Conservation (phyloP, 2,329 filamentous ascomycete genomes). For the Didymella sp. region DNA sequence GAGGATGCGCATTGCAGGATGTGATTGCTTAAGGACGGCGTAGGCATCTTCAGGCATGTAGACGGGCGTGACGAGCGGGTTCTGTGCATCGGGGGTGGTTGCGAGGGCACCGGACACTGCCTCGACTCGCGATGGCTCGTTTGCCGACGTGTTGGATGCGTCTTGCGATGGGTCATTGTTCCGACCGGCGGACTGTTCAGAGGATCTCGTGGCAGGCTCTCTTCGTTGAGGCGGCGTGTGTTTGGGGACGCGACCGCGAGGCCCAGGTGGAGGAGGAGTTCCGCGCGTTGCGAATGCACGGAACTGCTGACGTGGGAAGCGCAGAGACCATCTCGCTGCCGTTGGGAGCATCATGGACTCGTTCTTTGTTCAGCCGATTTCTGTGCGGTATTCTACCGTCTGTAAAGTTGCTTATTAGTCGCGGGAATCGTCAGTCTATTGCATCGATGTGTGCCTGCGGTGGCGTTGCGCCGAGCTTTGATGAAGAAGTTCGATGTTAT, state of each 20-base stretch:
- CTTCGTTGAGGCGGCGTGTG: constrained; percentile 23
- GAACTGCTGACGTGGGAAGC: constrained; percentile 35
- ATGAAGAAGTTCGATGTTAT: constrained; percentile 8
- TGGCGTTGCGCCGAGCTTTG: not conserved
- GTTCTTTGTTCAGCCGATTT: not conserved
- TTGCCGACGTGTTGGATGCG: constrained; percentile 2
- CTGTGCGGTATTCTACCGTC: not conserved
- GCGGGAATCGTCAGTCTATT: not conserved
- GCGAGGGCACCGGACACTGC: constrained; percentile 56
- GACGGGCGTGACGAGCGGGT: constrained; percentile 65
- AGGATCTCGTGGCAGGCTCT: constrained; percentile 20
- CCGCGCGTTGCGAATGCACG: constrained; percentile 35
- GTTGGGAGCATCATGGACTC: constrained; percentile 29
- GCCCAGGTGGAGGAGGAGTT: constrained; percentile 28
- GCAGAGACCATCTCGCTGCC: constrained; percentile 36
- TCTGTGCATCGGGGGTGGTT: constrained; percentile 50
- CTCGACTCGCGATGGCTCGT: constrained; percentile 46
- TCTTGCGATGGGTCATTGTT: constrained; percentile 26
- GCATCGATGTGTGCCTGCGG: not conserved
- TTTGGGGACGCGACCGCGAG: constrained; percentile 35
- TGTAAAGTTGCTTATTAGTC: not conserved
- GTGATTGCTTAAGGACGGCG: constrained; percentile 63
- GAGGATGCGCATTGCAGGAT: constrained; percentile 65
- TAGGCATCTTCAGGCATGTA: constrained; percentile 67
- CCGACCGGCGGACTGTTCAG: constrained; percentile 17